Percentiles rank a stretch among this genome's conserved stretches.
Conservation (phyloP, 1,284 basidiomycete species). For the Ceratobasidium sp. region DNA sequence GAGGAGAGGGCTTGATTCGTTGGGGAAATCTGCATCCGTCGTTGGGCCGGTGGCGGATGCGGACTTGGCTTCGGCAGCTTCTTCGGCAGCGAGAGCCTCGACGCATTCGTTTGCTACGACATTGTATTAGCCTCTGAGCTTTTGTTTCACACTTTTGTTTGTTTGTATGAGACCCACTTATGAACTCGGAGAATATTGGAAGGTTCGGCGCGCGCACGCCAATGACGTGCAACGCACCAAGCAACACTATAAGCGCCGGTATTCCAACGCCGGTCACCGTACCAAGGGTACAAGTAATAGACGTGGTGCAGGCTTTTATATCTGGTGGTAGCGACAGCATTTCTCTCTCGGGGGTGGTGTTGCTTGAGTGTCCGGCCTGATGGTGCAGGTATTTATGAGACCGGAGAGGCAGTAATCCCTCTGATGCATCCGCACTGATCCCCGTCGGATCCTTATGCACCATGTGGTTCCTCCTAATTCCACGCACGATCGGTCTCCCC, state of each 20-base stretch:
- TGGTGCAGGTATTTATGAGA: background rate
- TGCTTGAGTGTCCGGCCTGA: background rate
- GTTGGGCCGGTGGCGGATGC: constrained; percentile 9
- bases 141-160: background rate
- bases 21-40: constrained; percentile 33
- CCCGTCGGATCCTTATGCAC: background rate
- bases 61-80: constrained; percentile 24
- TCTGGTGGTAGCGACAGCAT: background rate
- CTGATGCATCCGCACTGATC: background rate
- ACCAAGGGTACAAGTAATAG: too few relatives aligned
- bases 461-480: background rate
- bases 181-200: constrained; percentile 25
- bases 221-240: constrained; percentile 8
- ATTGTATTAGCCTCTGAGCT: too few relatives aligned
- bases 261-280: too few relatives aligned
- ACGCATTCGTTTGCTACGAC: constrained; percentile 22
- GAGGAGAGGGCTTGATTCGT: constrained; percentile 18
- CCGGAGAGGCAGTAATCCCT: background rate
- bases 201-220: constrained; percentile 22
- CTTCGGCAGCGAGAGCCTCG: constrained; percentile 30
- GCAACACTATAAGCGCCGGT: constrained; percentile 9
- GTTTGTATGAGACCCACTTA: constrained; percentile 2
- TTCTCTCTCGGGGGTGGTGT: background rate
- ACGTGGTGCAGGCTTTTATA: too few relatives aligned
- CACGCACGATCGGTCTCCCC: background rate